Percentiles rank a stretch among this genome's conserved stretches.
phyloP scores from a whole-genome alignment of 257 asterid genomes.

The Nicotiana sylvestris region DNA sequence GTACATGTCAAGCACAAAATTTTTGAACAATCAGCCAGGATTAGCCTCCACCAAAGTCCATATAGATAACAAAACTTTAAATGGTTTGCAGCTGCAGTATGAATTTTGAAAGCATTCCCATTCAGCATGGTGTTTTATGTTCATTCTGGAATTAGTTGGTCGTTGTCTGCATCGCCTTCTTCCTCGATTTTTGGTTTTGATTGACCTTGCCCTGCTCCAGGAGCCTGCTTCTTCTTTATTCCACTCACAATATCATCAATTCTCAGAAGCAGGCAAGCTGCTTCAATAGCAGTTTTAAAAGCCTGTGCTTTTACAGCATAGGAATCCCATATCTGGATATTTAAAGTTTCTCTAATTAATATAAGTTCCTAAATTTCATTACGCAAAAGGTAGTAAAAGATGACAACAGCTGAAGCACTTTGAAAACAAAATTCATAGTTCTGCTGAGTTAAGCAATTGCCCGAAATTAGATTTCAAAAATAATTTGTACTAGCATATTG shows the following conservation, averaged over 20 bases:
- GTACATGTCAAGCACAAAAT: not conserved
- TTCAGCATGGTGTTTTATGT: not conserved
- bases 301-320: constrained; percentile 91
- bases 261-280: constrained; percentile 94
- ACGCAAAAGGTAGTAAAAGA: not conserved
- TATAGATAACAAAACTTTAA: not conserved
- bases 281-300: constrained; percentile 92
- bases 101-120: not conserved
- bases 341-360: not conserved
- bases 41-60: not conserved
- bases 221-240: constrained; percentile 82
- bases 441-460: not conserved
- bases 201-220: constrained; percentile 57
- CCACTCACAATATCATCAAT: constrained; percentile 96
- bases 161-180: constrained; percentile 91
- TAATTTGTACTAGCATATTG: not conserved
- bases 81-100: not conserved
- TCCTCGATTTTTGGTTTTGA: constrained; percentile 68
- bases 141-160: constrained; percentile 79
- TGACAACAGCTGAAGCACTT: not conserved
- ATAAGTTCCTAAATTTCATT: not conserved
- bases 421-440: not conserved
- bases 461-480: not conserved
- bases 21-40: not conserved
- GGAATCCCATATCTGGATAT: constrained; percentile 86